Percentiles rank a stretch among this genome's conserved stretches.
These are phyloP conservation scores for Mortierella sp. DNA, from an alignment of 371 early-diverging fungal genomes.

Conservation along the genomic window DNA sequence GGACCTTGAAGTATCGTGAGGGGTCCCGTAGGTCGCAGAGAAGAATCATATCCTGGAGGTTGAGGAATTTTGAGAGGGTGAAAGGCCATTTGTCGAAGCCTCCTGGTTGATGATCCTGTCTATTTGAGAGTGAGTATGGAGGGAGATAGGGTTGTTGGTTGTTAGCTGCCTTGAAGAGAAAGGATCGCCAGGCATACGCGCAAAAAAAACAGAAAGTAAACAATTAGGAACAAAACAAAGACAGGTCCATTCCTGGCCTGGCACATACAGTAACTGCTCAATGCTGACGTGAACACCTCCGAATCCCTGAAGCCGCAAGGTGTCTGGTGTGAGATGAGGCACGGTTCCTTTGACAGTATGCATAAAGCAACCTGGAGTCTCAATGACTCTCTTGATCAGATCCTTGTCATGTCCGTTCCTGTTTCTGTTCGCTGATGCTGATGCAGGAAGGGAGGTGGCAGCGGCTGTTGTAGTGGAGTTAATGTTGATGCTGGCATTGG, in stretches of 20 bases:
- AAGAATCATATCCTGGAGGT: constrained; percentile 66
- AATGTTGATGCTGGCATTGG: neutral
- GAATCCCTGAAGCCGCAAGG: constrained; percentile 62
- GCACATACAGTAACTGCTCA: constrained; percentile 70
- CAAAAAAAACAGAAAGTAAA: neutral
- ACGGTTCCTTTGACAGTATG: constrained; percentile 81
- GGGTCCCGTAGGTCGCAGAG: constrained; percentile 81
- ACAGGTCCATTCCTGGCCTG: too few relatives aligned
- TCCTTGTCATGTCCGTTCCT: constrained; percentile 2
- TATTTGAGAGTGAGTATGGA: neutral
- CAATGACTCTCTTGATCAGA: constrained; percentile 33
- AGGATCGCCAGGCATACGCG: neutral
- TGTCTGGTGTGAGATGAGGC: constrained; percentile 82
- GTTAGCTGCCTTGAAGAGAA: neutral
- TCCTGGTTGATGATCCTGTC: constrained; percentile 53
- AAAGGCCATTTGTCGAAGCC: constrained; percentile 62
- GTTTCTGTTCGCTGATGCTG: neutral
- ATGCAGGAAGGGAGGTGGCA: neutral
- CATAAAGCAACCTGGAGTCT: constrained; percentile 81
- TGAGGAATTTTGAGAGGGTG: constrained; percentile 68
- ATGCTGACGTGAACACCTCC: constrained; percentile 65
- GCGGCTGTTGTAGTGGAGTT: neutral
- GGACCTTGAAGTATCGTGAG: constrained; percentile 52
- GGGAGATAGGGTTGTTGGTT: neutral
- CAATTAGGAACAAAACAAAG: neutral